These are phyloP conservation scores for Avicennia marina DNA, from an alignment of 257 asterid genomes.

Conservation along the genomic window DNA sequence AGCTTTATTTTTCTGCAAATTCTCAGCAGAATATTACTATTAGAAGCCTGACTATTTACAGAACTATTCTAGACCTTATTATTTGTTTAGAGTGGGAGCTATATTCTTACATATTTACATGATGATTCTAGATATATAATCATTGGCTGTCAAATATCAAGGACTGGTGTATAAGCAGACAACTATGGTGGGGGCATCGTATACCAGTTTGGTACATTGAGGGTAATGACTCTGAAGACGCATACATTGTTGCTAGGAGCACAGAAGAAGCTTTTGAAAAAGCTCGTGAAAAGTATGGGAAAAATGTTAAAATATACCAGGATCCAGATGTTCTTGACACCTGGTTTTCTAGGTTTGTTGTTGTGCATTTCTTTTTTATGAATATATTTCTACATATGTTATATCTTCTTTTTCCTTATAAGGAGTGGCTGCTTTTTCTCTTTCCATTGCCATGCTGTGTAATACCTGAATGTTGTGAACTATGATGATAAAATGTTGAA, in stretches of 20 bases:
- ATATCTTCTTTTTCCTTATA: neutral
- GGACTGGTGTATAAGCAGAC: conserved; percentile 99
- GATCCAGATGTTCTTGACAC: conserved; percentile 99
- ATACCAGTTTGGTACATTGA: conserved; percentile 96
- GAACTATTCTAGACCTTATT: neutral
- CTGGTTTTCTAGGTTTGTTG: conserved; percentile 92
- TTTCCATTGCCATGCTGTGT: neutral
- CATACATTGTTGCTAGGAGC: conserved; percentile 85
- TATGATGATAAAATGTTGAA: neutral
- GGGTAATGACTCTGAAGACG: conserved; percentile 84
- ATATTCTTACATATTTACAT: conserved; percentile 26
- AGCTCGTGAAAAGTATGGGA: conserved; percentile 77
- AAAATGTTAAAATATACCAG: conserved; percentile 77
- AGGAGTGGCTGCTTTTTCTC: neutral
- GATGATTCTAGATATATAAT: conserved; percentile 66
- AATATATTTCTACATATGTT: too few species aligned
- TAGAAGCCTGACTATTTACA: neutral
- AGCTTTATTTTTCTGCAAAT: conserved; percentile 15
- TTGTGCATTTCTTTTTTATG: neutral
- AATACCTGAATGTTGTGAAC: conserved; percentile 2
- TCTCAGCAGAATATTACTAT: conserved; percentile 1
- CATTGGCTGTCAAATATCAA: conserved; percentile 97
- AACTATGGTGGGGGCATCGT: conserved; percentile 99
- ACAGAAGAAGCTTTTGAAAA: conserved; percentile 75
- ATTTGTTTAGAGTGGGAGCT: conserved; percentile 3